Evolutionary conservation across 148 eudicot genomes (phyloP).

Genomic region (Cornus suecica): DNA sequence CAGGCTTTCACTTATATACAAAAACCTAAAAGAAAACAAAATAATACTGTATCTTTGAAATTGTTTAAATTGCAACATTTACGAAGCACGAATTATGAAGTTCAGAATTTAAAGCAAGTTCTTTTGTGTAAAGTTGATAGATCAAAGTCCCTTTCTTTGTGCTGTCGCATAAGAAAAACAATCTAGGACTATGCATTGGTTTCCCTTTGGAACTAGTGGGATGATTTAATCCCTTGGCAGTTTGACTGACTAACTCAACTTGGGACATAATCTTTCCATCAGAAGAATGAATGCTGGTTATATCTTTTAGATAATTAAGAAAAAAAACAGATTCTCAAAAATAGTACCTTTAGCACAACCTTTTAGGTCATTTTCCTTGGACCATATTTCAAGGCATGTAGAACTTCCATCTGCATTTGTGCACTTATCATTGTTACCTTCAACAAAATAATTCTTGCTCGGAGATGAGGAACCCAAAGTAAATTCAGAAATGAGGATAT

Average conservation of each 20-base stretch:
- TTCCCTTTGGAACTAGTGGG: not conserved
- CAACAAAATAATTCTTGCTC: conserved; percentile 4
- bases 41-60: not conserved
- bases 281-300: not conserved
- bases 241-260: not conserved
- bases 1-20: not conserved
- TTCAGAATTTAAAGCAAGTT: not conserved
- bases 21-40: not conserved
- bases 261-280: not conserved
- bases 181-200: not conserved
- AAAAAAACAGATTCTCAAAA: not conserved
- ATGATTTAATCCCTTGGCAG: not conserved
- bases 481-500: conserved; percentile 24
- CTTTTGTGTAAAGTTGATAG: not conserved
- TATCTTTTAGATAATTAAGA: not conserved
- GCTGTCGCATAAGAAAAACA: not conserved
- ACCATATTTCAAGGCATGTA: conserved; percentile 19
- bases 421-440: conserved; percentile 16
- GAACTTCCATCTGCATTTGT: conserved; percentile 14
- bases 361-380: conserved; percentile 20
- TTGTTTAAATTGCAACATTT: not conserved
- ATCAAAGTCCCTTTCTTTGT: not conserved
- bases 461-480: conserved; percentile 18
- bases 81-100: not conserved
- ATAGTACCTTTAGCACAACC: conserved; percentile 35